Evolutionary conservation across 129 eudicot genomes (phyloP).

Genomic region (Saposhnikovia divaricata): DNA sequence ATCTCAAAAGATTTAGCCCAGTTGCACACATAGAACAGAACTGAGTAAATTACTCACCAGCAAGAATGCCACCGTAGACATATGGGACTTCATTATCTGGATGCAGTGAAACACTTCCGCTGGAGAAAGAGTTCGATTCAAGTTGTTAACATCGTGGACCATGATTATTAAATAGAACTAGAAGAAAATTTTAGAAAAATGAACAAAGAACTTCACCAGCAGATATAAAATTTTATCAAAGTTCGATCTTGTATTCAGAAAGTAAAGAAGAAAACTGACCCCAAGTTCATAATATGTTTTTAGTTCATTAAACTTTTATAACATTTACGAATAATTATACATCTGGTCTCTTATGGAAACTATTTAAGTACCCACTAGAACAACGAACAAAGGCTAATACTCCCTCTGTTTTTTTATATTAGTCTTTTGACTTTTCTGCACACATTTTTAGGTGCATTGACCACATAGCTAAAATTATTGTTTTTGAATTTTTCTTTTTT

Average conservation of each 20-base stretch:
- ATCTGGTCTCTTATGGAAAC: background rate
- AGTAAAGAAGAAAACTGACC: background rate
- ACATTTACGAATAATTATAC: background rate
- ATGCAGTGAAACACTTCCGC: conserved; percentile 69
- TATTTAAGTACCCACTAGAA: background rate
- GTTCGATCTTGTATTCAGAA: background rate
- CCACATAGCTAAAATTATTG: no score
- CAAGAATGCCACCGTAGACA: conserved; percentile 87
- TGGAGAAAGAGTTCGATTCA: conserved; percentile 25
- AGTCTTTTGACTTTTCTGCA: no score
- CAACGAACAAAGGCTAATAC: background rate
- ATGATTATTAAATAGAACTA: background rate
- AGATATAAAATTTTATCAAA: background rate
- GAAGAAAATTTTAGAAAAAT: background rate
- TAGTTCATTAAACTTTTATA: background rate
- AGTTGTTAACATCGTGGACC: background rate
- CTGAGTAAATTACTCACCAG: conserved; percentile 49
- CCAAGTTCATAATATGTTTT: background rate
- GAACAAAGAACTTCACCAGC: background rate
- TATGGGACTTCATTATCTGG: conserved; percentile 38
- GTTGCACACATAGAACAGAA: background rate
- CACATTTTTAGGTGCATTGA: no score
- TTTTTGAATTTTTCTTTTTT: no score
- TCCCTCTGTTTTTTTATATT: no score
- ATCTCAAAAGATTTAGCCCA: background rate